Percentiles rank a stretch among this genome's conserved stretches.
Evolutionary conservation across 208 protist species (phyloP).

Genomic region (Crithidia thermophila): DNA sequence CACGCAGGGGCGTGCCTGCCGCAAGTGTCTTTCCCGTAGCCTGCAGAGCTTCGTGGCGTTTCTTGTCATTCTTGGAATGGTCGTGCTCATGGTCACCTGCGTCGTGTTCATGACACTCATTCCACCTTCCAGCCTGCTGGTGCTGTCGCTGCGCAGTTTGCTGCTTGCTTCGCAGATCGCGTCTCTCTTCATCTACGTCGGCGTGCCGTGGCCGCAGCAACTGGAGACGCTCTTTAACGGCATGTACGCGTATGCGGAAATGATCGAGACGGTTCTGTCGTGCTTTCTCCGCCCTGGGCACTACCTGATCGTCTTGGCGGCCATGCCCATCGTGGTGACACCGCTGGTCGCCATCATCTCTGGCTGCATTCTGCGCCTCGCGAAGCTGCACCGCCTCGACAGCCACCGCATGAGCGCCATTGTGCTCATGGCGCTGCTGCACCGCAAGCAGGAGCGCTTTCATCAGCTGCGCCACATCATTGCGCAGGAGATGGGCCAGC

Average conservation of each 20-base stretch:
- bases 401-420: slow-evolving; percentile 18
- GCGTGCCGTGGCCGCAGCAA: slow-evolving; percentile 13
- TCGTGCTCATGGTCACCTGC: slow-evolving; percentile 8
- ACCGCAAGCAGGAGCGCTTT: slow-evolving; percentile 31
- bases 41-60: slow-evolving; percentile 29
- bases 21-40: slow-evolving; percentile 18
- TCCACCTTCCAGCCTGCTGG: slow-evolving; percentile 11
- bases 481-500: slow-evolving; percentile 11
- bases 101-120: slow-evolving; percentile 19
- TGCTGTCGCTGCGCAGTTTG: slow-evolving; percentile 26
- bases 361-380: background rate
- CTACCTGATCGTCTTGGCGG: slow-evolving; percentile 10
- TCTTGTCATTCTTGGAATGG: slow-evolving; percentile 12
- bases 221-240: slow-evolving; percentile 23
- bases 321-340: slow-evolving; percentile 23
- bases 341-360: slow-evolving; percentile 18
- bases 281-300: slow-evolving; percentile 5
- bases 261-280: slow-evolving; percentile 19
- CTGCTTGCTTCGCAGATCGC: slow-evolving; percentile 29
- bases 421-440: slow-evolving; percentile 25
- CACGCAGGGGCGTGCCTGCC: slow-evolving; percentile 19
- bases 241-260: slow-evolving; percentile 15
- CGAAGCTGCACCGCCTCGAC: slow-evolving; percentile 20
- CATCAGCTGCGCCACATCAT: slow-evolving; percentile 27
- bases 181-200: slow-evolving; percentile 21